Evolutionary conservation across 2,329 filamentous ascomycete genomes (phyloP).

Genomic region (Alternaria angustiovoidea): DNA sequence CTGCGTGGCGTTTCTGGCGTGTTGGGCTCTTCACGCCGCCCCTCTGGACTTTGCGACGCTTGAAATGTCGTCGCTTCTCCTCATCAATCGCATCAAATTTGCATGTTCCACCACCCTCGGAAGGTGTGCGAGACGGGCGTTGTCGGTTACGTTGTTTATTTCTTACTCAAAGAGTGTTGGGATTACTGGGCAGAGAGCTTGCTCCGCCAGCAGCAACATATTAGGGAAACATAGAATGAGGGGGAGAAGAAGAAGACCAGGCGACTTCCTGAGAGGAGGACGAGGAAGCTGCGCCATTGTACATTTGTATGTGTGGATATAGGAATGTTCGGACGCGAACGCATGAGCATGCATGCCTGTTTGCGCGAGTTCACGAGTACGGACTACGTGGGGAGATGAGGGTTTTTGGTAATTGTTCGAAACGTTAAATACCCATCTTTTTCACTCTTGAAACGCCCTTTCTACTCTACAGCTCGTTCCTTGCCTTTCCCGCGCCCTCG

Average conservation of each 20-base stretch:
- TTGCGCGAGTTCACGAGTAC: not conserved
- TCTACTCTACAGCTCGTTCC: not conserved
- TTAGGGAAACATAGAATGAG: not conserved
- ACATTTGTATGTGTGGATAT: slow-evolving; percentile 1
- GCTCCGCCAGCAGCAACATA: not conserved
- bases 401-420: not conserved
- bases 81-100: slow-evolving; percentile 8
- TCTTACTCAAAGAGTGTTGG: not conserved
- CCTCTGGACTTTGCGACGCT: slow-evolving; percentile 1
- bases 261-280: not conserved
- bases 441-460: not conserved
- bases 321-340: not conserved
- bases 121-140: slow-evolving; percentile 13
- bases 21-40: not conserved
- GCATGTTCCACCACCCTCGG: slow-evolving; percentile 9
- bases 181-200: not conserved
- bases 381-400: not conserved
- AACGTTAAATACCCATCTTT: not conserved
- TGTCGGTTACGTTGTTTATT: not conserved
- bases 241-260: not conserved
- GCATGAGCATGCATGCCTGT: slow-evolving; percentile 1
- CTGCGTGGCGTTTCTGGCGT: slow-evolving; percentile 13
- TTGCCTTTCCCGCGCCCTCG: not conserved
- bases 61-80: not conserved
- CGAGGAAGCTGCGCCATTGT: not conserved